Conservation (phyloP, 2,329 filamentous ascomycete species). For the Ceratocystis diversiconidia region DNA sequence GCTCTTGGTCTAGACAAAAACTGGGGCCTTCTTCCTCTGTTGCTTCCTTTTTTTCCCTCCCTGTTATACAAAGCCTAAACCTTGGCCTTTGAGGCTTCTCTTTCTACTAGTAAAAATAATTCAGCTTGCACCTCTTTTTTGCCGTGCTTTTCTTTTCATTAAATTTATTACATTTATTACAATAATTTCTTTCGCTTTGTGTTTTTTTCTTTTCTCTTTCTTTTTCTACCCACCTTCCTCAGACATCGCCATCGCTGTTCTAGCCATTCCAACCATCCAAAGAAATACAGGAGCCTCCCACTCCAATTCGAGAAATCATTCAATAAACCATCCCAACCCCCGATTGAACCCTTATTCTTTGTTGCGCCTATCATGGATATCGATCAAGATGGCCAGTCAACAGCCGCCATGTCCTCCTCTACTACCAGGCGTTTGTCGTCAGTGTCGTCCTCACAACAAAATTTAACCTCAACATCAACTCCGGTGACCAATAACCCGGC, state of each 20-base stretch:
- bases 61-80: background rate
- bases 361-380: background rate
- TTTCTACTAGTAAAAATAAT: too few species aligned
- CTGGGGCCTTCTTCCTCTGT: background rate
- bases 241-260: too few species aligned
- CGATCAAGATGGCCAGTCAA: background rate
- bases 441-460: background rate
- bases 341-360: background rate
- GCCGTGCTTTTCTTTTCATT: background rate
- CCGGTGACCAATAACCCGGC: background rate
- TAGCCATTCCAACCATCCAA: too few species aligned
- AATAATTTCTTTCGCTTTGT: background rate
- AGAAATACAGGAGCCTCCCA: background rate
- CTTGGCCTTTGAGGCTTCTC: too few species aligned
- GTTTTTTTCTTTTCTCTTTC: background rate
- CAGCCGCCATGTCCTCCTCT: background rate
- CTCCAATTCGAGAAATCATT: background rate
- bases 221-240: background rate
- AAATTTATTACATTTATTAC: too few species aligned
- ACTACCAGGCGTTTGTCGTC: background rate
- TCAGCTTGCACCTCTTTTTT: background rate
- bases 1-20: constrained; percentile 3
- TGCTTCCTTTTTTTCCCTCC: background rate
- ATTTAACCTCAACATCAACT: constrained; percentile 1
- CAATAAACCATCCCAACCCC: background rate